Evolutionary conservation across 106 monocot species (phyloP).

Genomic region (Acorus gramineus): DNA sequence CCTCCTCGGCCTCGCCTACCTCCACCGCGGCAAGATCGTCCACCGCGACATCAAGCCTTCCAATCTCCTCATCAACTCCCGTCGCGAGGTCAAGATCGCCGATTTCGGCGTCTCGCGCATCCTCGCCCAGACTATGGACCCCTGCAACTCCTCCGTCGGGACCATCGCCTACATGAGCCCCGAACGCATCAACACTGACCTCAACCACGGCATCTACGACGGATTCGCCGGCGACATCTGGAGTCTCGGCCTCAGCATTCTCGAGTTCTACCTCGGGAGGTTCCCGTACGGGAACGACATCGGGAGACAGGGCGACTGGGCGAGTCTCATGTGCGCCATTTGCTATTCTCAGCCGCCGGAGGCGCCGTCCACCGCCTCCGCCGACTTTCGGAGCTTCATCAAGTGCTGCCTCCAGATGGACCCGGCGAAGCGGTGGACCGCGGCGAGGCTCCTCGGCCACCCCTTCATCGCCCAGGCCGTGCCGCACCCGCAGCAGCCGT

Average conservation of each 20-base stretch:
- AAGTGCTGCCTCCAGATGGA: conserved; percentile 70
- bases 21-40: conserved; percentile 67
- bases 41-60: conserved; percentile 96
- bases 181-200: conserved; percentile 89
- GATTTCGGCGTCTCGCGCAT: conserved; percentile 91
- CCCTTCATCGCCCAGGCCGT: conserved; percentile 37
- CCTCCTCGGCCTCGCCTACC: conserved; percentile 63
- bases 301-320: conserved; percentile 81
- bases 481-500: too few relatives aligned
- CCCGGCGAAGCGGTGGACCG: conserved; percentile 32
- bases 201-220: conserved; percentile 76
- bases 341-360: conserved; percentile 67
- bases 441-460: conserved; percentile 66
- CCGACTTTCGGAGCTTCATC: conserved; percentile 59
- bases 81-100: conserved; percentile 75
- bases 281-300: conserved; percentile 75
- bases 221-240: conserved; percentile 88
- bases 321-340: conserved; percentile 75
- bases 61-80: conserved; percentile 68
- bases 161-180: conserved; percentile 98
- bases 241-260: conserved; percentile 88
- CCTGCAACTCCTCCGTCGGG: conserved; percentile 89
- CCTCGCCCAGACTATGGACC: conserved; percentile 85
- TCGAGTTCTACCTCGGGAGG: conserved; percentile 75
- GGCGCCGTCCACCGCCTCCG: conserved; percentile 50